Conservation (phyloP, 768 basidiomycete species). For the Butyriboletus loyo region DNA sequence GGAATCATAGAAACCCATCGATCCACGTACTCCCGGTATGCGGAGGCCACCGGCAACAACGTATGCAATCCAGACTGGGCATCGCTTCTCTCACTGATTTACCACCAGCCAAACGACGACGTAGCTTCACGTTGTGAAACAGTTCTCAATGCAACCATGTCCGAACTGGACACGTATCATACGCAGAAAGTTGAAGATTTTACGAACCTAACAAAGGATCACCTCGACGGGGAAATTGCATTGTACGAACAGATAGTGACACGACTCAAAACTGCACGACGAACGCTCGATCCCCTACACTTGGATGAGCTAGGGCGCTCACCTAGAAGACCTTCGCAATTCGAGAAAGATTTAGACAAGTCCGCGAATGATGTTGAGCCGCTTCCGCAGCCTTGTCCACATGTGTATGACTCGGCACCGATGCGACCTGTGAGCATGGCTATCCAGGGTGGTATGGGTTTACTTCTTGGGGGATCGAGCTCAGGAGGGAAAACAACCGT, state of each 20-base stretch:
- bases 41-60: constrained; percentile 43
- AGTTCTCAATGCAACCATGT: constrained; percentile 83
- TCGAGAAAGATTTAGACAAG: constrained; percentile 69
- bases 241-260: constrained; percentile 69
- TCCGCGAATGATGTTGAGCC: constrained; percentile 42
- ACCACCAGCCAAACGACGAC: constrained; percentile 56
- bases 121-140: constrained; percentile 79
- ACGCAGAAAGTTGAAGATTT: constrained; percentile 73
- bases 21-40: constrained; percentile 64
- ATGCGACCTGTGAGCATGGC: constrained; percentile 75
- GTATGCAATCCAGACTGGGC: constrained; percentile 9
- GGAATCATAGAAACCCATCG: constrained; percentile 73
- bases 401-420: constrained; percentile 72
- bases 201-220: constrained; percentile 51
- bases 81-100: constrained; percentile 1
- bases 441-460: constrained; percentile 68
- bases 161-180: constrained; percentile 82
- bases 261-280: constrained; percentile 57
- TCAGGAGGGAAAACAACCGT: constrained; percentile 47
- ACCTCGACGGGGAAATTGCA: constrained; percentile 76
- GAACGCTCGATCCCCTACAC: constrained; percentile 47
- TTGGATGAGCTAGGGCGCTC: constrained; percentile 47
- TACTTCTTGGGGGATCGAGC: constrained; percentile 46
- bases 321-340: constrained; percentile 65
- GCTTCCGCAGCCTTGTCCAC: constrained; percentile 73